Conservation (phyloP, 805 yeast genomes). For the Dipodascopsis tothii region DNA sequence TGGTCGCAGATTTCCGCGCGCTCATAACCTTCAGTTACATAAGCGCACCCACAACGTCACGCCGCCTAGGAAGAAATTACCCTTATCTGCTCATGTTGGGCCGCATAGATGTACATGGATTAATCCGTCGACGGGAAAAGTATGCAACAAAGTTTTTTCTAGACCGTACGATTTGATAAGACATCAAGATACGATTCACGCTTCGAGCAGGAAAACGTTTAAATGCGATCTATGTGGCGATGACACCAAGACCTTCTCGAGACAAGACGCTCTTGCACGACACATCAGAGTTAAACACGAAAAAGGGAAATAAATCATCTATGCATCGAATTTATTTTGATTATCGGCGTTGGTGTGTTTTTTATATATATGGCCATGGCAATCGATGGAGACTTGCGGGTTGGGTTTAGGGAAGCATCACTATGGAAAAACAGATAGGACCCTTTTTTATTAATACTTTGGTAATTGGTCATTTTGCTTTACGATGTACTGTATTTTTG, state of each 20-base stretch:
- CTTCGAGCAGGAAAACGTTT: conserved; percentile 74
- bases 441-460: no score
- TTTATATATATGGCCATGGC: neutral
- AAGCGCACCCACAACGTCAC: conserved; percentile 9
- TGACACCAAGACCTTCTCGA: conserved; percentile 74
- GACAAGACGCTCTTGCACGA: conserved; percentile 90
- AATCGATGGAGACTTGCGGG: no score
- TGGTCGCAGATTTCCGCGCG: conserved; percentile 9
- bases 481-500: no score
- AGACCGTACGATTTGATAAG: conserved; percentile 91
- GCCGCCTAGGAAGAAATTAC: conserved; percentile 19
- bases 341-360: neutral
- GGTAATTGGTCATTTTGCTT: no score
- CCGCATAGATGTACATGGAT: conserved; percentile 49
- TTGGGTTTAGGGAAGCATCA: no score
- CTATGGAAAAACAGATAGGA: no score
- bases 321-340: no score
- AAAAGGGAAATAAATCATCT: conserved; percentile 11
- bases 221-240: conserved; percentile 82
- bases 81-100: conserved; percentile 20
- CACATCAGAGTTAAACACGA: conserved; percentile 57
- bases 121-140: conserved; percentile 53
- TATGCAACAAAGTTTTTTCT: conserved; percentile 74
- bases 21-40: conserved; percentile 11
- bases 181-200: conserved; percentile 94